Evolutionary conservation across 345 rosid species (phyloP), one percentile per base, ranked within the genome.

Genomic region (Populus tremula): DNA sequence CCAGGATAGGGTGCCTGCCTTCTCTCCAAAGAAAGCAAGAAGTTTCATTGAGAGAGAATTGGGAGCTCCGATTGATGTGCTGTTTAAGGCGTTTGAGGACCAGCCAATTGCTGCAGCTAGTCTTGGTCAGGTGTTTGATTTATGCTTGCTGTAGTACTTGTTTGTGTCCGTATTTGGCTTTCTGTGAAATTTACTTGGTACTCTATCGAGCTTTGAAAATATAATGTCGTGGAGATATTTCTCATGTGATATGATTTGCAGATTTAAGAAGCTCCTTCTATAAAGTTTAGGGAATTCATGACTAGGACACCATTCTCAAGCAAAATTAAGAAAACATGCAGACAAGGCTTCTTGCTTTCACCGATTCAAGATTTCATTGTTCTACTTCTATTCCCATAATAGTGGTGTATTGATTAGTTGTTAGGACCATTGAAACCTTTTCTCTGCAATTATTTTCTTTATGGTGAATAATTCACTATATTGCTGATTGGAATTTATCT

Each of bases 21-120:
- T 95, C 85, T 91, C 98, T 69, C 89, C 97, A 54, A 82, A 90
- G 84, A 95, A 92, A 86, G 96, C 97, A 67, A 89, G 78, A 85
- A 81, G 84, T 25, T 91, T 91, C 75, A 87, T 93, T 4, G 88
- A 93, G 89, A 79, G 67, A 1, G 99, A 95, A 81, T 87, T 95
- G 74, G 99, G 97, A 74, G 92, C 93, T 83, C 86, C 98, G 11
- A 82, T 95, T 5, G 79, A 87, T 66, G 72, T 87, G 59, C 77
- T 95, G 81, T 95, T 79, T 77, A 91, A 85, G 88, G 94, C 86
- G 78, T 92, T 95, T 79, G 99, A 95, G 86, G 97, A 95, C 66
- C 89, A 67, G 78, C 97, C 99, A n/a, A 88, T 95, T 73, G 99
- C 99, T 77, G 99, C 98, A 54, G 99, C 99, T 86, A 94, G 98